Evolutionary conservation across 2,329 filamentous ascomycete genomes (phyloP), one percentile per base, ranked within the genome.

Genomic region (Xylariaceae sp.): DNA sequence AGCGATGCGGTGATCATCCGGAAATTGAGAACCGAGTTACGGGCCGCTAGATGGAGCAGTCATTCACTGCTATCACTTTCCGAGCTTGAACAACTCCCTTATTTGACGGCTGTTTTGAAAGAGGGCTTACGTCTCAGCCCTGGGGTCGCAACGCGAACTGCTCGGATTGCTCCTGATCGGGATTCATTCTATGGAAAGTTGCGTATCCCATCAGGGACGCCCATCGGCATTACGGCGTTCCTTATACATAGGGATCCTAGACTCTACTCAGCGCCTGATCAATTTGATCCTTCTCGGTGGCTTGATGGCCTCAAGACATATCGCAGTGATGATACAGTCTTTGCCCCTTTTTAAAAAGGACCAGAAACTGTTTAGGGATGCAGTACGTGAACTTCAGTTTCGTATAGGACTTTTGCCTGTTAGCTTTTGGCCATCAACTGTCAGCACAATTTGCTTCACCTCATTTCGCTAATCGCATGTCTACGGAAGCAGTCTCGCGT

Each of bases 121-220:
- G 47, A 48, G 19, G 47, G 31, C 7, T 22, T 48, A 14, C 31
- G 47, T 6, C 38, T 48, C 12, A 48, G 47, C 16, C 47, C 47
- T 5, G 38, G 18, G 3, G 38, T 48, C 10, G 36, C 38, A 5
- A 22, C 3, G 13, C 47, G 47, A 5, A 22, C 41, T 13, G 38
- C 36, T 7, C 47, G 47, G 3, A 31, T 48, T n/a, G 47, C 47
- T n/a, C 47, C 47, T n/a, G 47, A 48, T 28, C 47, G 47, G 13
- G 47, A 48, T 22, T 22, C 42, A 3, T 31, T 34, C 14, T 48
- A 48, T 31, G 31, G 19, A 17, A 18, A 42, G 14, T 48, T 36
- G 47, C n/a, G 16, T n/a, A 48, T 48, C 13, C 47, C 47, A 4
- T 16, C 9, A 12, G 33, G 47, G 6, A 48, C 47, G 22, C 47